Evolutionary conservation across 1,139 yeast species (phyloP), one percentile per base, ranked within the genome.

Genomic region (Blastobotrys capitulatus): DNA sequence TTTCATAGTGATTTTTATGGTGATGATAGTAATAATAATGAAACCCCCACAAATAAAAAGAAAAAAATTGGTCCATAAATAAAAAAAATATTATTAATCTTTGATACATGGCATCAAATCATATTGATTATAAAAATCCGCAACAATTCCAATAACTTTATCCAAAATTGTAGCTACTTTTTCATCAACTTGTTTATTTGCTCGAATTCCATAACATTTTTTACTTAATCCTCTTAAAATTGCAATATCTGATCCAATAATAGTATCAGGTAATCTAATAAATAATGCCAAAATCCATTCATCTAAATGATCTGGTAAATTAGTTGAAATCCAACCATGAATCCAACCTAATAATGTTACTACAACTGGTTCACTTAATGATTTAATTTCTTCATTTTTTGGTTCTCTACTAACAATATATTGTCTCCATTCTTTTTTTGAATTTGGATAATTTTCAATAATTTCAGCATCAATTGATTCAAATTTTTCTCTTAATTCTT

Each of bases 251-350:
- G 67, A 63, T 0, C 69, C 67, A 10, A 62, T 62, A 18, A 74
- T 48, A 1, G 68, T 55, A 22, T 61, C 66, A 4, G 76, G 76
- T 7, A 72, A 53, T 2, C 72, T 62, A 10, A 66, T 63, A 19
- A 76, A 58, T 16, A 72, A 52, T 1, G 64, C 64, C 53, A 68
- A 69, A 1, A 73, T 56, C 80, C 80, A 76, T 6, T 50, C 47
- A 6, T 59, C 53, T 38, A 66, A 44, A 7, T 49, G 50, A 12
- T 44, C 45, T 5, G 60, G 53, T 44, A 57, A 46, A 22, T 40
- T 52, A 7, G 54, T 54, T 8, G 64, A 52, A 25, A 61, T 45
- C 65, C 68, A 65, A 18, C 60, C 62, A 15, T 53, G 58, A 31
- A 51, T 55, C 50, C 62, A 61, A 32, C 54, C 58, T 34, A 66